Conservation (phyloP, 345 rosid species). For the Raphanus sativus region DNA sequence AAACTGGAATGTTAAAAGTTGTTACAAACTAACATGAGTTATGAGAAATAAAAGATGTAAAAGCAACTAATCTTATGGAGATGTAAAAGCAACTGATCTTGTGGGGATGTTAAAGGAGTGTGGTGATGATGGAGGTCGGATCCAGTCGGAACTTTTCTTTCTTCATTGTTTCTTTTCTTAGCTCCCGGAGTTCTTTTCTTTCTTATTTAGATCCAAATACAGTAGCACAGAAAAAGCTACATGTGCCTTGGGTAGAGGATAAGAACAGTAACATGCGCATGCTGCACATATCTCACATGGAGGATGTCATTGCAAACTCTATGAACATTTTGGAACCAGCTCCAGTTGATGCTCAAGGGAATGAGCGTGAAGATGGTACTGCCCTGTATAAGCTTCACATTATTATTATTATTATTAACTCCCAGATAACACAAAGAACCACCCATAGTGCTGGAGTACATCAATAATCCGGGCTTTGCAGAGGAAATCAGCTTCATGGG, state of each 20-base stretch:
- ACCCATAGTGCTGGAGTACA: too few relatives aligned
- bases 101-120: too few relatives aligned
- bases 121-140: slow-evolving; percentile 40
- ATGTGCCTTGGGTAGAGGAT: slow-evolving; percentile 94
- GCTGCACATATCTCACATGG: slow-evolving; percentile 68
- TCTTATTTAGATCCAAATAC: slow-evolving; percentile 38
- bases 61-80: background rate
- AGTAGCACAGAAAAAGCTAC: slow-evolving; percentile 56
- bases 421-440: too few relatives aligned
- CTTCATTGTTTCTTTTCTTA: too few relatives aligned
- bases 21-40: background rate
- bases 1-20: slow-evolving; percentile 5
- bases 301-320: slow-evolving; percentile 79
- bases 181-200: too few relatives aligned
- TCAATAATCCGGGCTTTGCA: too few relatives aligned
- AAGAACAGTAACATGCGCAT: slow-evolving; percentile 86
- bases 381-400: too few relatives aligned
- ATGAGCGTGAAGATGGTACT: slow-evolving; percentile 89
- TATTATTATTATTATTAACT: too few relatives aligned
- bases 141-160: slow-evolving; percentile 43
- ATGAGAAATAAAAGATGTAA: slow-evolving; percentile 14
- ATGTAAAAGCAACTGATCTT: too few relatives aligned
- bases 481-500: too few relatives aligned
- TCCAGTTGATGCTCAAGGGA: slow-evolving; percentile 63
- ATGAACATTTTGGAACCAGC: slow-evolving; percentile 96